Evolutionary conservation across 345 rosid species (phyloP), one percentile per base, ranked within the genome.

Genomic region (Lenwebbia sp.): DNA sequence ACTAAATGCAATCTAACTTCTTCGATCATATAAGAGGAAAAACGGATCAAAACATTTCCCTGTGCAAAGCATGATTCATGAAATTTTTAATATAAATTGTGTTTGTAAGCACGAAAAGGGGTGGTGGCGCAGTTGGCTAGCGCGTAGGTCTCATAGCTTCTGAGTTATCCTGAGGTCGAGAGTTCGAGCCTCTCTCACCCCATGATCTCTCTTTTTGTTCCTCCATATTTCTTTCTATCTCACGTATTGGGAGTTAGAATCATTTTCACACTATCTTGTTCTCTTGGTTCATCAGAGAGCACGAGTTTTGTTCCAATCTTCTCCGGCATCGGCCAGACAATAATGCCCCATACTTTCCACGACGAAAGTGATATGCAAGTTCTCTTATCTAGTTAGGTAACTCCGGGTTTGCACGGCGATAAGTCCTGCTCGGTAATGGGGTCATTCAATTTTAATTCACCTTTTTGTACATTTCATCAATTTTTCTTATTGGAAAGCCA

Each of bases 71-170:
- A 17, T 8, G 10, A 0, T 53, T 15, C 22, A 5, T 47, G 11
- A 53, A 53, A 55, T 19, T 17, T 0, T 7, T 0, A 4, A 17
- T 33, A 65, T 33, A 17, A 2, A 23, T 1, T 2, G 6, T 8
- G 7, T 7, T 0, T 6, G 4, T 6, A 5, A 52, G 2, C 19
- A 14, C 7, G 7, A 8, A 19, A 0, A 8, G 96, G 96, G 95
- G 95, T 92, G 95, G 96, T 92, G 96, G 96, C 95, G 98, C 96
- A 94, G 98, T 95, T 95, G 98, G 96, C 93, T 94, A 94, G 99
- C 96, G 95, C 95, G 96, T 91, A 93, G 98, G 94, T 96, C 96
- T 94, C 98, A 94, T 94, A 92, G 98, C 96, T 91, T 82, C 83
- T 44, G 96, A 93, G 98, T 89, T 1, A 96, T 94, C 96, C 98